Conservation (phyloP, 805 yeast genomes). For the Lipomyces lipofer region DNA sequence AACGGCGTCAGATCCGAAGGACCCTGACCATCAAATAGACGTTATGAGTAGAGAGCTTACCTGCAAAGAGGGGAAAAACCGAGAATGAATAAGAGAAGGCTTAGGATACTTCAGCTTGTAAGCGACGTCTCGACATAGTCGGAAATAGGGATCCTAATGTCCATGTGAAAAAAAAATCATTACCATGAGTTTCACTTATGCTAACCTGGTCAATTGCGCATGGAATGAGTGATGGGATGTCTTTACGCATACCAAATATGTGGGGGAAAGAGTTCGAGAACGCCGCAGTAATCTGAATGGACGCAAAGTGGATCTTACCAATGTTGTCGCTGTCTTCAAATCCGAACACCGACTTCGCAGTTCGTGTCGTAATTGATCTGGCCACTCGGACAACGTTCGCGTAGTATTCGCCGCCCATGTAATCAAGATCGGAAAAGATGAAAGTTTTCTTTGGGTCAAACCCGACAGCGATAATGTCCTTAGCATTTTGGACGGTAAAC, state of each 20-base stretch:
- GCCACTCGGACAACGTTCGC: constrained; percentile 91
- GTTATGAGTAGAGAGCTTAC: background rate
- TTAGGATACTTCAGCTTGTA: constrained; percentile 85
- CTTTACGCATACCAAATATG: constrained; percentile 78
- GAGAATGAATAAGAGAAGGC: constrained; percentile 89
- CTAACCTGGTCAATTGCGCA: constrained; percentile 90
- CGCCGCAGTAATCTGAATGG: constrained; percentile 93
- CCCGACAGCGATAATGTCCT: constrained; percentile 91
- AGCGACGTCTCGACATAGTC: constrained; percentile 97
- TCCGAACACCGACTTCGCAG: constrained; percentile 96
- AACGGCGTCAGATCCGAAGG: too few species aligned
- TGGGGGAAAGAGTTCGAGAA: constrained; percentile 96
- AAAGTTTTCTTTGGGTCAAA: constrained; percentile 94
- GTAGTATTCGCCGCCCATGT: constrained; percentile 91
- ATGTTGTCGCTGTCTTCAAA: constrained; percentile 92
- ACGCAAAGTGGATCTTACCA: constrained; percentile 93
- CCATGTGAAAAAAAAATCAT: background rate
- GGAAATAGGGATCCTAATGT: constrained; percentile 79
- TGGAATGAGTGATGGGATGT: constrained; percentile 95
- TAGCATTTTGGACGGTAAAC: constrained; percentile 80
- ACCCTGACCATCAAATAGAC: background rate
- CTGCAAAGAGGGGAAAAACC: constrained; percentile 85
- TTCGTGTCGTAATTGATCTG: constrained; percentile 93
- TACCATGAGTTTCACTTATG: background rate
- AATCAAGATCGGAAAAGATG: constrained; percentile 86